These are phyloP conservation scores for Monosporozyma servazzii DNA, from an alignment of 805 yeast species.

Conservation along the genomic window DNA sequence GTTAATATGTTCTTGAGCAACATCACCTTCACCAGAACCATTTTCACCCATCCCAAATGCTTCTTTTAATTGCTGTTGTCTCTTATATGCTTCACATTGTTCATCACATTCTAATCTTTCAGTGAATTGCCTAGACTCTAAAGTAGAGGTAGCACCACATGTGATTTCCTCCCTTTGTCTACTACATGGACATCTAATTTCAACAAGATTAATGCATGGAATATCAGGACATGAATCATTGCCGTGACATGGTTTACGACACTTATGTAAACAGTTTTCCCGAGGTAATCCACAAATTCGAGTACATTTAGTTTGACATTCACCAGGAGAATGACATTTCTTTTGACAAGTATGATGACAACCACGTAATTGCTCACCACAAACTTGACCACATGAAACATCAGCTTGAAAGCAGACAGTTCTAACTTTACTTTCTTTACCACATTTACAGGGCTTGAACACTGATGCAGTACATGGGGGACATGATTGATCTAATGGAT, in stretches of 20 bases:
- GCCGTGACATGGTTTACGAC: constrained; percentile 58
- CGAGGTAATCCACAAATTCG: constrained; percentile 48
- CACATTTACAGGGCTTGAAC: constrained; percentile 54
- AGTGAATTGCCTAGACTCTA: constrained; percentile 29
- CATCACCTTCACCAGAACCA: not conserved
- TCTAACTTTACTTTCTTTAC: constrained; percentile 38
- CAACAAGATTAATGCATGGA: constrained; percentile 44
- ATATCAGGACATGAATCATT: constrained; percentile 43
- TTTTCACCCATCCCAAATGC: constrained; percentile 41
- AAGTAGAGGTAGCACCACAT: constrained; percentile 46
- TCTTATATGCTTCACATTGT: constrained; percentile 49
- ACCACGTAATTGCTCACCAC: constrained; percentile 41
- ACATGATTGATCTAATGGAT: constrained; percentile 52
- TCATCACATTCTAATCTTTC: constrained; percentile 54
- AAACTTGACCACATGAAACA: constrained; percentile 61
- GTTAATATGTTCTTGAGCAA: constrained; percentile 5
- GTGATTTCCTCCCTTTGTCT: constrained; percentile 36
- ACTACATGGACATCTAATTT: constrained; percentile 58
- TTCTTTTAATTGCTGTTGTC: constrained; percentile 52
- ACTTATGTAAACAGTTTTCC: constrained; percentile 57
- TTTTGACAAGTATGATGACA: constrained; percentile 47
- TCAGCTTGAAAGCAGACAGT: constrained; percentile 60
- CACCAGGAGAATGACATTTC: constrained; percentile 48
- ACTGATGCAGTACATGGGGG: constrained; percentile 68
- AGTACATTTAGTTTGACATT: constrained; percentile 53